Conservation (phyloP, 2,329 filamentous ascomycete species). For the Colletotrichum agaves region DNA sequence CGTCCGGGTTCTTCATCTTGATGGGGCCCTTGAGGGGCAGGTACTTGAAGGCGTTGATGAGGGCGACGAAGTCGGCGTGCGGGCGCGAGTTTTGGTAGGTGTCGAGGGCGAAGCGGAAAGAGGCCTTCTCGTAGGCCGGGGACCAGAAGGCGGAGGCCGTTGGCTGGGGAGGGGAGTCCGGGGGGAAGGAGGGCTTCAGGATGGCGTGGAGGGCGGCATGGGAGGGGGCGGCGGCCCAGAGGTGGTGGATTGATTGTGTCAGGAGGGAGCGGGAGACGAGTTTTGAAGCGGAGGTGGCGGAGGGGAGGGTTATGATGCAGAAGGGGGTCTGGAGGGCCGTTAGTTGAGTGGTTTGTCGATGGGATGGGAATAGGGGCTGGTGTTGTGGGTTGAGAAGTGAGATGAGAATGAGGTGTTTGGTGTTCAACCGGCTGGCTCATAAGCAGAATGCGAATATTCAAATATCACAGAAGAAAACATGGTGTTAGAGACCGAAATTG, state of each 20-base stretch:
- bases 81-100: constrained; percentile 81
- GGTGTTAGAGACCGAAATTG: too few species aligned
- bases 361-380: neutral
- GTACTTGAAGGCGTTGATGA: constrained; percentile 87
- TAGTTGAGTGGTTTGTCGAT: neutral
- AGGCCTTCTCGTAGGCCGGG: constrained; percentile 65
- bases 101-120: constrained; percentile 89
- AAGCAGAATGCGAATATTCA: too few species aligned
- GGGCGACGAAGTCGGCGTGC: constrained; percentile 69
- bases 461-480: too few species aligned
- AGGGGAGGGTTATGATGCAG: constrained; percentile 78
- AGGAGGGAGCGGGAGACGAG: constrained; percentile 84
- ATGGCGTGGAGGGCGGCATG: constrained; percentile 76
- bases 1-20: constrained; percentile 76
- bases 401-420: too few species aligned
- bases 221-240: constrained; percentile 81
- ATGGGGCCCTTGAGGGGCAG: constrained; percentile 83
- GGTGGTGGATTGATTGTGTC: constrained; percentile 83
- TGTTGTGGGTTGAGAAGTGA: neutral
- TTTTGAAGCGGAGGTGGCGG: constrained; percentile 70
- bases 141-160: constrained; percentile 68
- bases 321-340: constrained; percentile 77
- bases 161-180: neutral
- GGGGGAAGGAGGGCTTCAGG: constrained; percentile 64
- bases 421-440: too few species aligned